Evolutionary conservation across 345 rosid genomes (phyloP).

Genomic region (Eucalyptus marginata): DNA sequence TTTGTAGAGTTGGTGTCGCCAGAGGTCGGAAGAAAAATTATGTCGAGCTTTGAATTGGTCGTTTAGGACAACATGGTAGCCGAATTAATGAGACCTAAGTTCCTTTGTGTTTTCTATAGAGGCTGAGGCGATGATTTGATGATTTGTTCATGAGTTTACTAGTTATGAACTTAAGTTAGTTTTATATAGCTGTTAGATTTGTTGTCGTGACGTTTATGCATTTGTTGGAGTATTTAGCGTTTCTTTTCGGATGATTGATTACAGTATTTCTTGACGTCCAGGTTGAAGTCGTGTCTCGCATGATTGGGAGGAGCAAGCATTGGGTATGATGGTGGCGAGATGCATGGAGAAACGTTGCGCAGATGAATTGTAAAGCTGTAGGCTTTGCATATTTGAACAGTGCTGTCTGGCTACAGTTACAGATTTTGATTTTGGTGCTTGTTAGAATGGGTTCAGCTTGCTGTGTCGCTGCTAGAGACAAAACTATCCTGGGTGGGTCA

Average conservation of each 20-base stretch:
- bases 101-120: background rate
- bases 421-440: conserved; percentile 3
- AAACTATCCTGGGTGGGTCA: conserved; percentile 49
- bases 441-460: conserved; percentile 85
- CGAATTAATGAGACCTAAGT: background rate
- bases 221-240: background rate
- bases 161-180: background rate
- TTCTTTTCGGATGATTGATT: background rate
- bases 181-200: background rate
- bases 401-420: conserved; percentile 1
- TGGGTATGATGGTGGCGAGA: background rate
- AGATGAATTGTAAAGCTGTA: background rate
- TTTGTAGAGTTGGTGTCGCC: background rate
- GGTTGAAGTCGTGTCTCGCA: background rate
- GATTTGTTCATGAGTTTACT: background rate
- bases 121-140: background rate
- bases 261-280: background rate
- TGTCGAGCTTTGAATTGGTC: background rate
- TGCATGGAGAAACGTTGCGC: background rate
- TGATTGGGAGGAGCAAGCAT: background rate
- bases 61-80: background rate
- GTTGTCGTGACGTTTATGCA: background rate
- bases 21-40: background rate
- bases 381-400: conserved; percentile 8
- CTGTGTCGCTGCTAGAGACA: conserved; percentile 94